Percentiles rank a stretch among this genome's conserved stretches.
phyloP scores from a whole-genome alignment of 306 rosid genomes.

The Leucaena leucocephala region DNA sequence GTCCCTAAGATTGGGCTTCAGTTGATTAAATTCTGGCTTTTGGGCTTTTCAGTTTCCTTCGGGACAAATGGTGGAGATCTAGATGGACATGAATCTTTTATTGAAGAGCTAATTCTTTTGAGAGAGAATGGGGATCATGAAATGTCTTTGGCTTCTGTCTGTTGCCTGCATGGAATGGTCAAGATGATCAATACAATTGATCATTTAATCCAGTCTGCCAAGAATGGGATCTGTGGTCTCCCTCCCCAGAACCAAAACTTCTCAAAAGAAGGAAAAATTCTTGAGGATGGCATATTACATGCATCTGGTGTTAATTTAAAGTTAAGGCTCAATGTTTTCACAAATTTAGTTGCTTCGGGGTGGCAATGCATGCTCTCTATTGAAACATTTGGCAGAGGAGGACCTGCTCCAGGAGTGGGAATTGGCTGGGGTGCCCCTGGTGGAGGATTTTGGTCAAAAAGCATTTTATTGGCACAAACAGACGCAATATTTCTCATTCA shows the following conservation, averaged over 20 bases:
- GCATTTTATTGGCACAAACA: constrained; percentile 63
- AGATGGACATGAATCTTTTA: constrained; percentile 54
- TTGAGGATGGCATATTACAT: constrained; percentile 67
- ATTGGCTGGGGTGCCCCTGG: constrained; percentile 91
- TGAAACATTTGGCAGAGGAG: constrained; percentile 91
- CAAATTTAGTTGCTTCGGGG: constrained; percentile 58
- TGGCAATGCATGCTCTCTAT: constrained; percentile 60
- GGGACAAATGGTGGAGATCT: constrained; percentile 43
- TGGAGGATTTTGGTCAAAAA: constrained; percentile 89
- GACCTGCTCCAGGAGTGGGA: constrained; percentile 95
- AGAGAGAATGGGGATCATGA: constrained; percentile 64
- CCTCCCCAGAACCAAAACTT: constrained; percentile 47
- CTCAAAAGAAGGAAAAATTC: constrained; percentile 70
- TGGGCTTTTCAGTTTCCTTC: constrained; percentile 46
- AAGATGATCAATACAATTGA: constrained; percentile 53
- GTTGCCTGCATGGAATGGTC: constrained; percentile 72
- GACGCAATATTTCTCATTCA: constrained; percentile 60
- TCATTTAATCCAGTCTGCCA: constrained; percentile 67
- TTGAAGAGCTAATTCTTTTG: constrained; percentile 60
- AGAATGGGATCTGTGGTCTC: constrained; percentile 43
- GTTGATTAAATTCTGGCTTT: constrained; percentile 61
- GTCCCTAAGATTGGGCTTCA: constrained; percentile 86
- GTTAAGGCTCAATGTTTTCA: constrained; percentile 55
- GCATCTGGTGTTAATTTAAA: constrained; percentile 58
- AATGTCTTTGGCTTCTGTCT: constrained; percentile 76